phyloP scores from a whole-genome alignment of 192 early-diverging fungal genomes.

The Coemansia sp. region DNA sequence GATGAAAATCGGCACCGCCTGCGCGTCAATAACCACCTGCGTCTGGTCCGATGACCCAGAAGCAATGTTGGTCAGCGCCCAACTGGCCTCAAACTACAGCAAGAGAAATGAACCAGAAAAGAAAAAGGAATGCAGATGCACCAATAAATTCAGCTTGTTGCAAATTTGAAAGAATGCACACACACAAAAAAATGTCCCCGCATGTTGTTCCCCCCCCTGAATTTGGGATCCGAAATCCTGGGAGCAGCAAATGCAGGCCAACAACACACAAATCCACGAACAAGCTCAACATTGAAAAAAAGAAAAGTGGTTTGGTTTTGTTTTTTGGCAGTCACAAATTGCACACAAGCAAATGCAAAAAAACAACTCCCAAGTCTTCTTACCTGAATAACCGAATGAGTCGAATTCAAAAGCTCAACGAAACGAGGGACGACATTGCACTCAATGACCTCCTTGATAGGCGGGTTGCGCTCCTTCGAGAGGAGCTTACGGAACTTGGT shows the following conservation, averaged over 20 bases:
- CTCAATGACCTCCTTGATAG: constrained; percentile 93
- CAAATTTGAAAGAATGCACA: constrained; percentile 1
- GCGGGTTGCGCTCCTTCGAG: constrained; percentile 92
- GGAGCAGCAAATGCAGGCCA: no score
- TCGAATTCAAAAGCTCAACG: constrained; percentile 89
- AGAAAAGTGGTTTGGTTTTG: neutral
- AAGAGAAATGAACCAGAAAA: constrained; percentile 19
- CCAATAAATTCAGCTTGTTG: neutral
- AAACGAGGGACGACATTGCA: constrained; percentile 92
- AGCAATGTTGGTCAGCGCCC: constrained; percentile 99
- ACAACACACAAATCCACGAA: no score
- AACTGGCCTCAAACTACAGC: constrained; percentile 91
- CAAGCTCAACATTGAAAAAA: neutral
- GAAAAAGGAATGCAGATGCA: constrained; percentile 4
- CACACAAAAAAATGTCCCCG: neutral
- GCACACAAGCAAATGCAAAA: neutral
- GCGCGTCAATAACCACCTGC: constrained; percentile 87
- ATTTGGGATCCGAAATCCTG: no score
- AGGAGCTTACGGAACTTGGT: constrained; percentile 92
- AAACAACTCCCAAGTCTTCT: constrained; percentile 3
- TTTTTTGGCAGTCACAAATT: constrained; percentile 6
- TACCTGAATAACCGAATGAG: constrained; percentile 80
- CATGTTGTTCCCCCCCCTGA: no score
- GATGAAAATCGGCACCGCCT: constrained; percentile 91
- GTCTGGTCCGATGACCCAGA: constrained; percentile 95